phyloP scores from a whole-genome alignment of 495 filamentous ascomycete species.

The Lophium mytilinum region DNA sequence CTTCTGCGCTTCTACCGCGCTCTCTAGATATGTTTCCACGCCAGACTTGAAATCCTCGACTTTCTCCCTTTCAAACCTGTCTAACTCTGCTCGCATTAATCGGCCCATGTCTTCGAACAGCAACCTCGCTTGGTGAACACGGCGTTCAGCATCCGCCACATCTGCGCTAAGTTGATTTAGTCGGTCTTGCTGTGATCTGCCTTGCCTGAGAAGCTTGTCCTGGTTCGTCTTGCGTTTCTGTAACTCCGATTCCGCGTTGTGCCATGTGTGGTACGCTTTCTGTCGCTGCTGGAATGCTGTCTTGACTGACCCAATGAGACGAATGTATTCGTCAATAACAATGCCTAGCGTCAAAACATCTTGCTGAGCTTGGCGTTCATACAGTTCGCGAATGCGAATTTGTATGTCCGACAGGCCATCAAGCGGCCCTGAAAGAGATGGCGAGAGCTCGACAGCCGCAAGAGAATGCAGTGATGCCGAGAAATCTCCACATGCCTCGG shows the following conservation, averaged over 20 bases:
- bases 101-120: constrained; percentile 97
- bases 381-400: constrained; percentile 85
- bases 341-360: constrained; percentile 94
- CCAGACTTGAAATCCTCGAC: constrained; percentile 98
- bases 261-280: constrained; percentile 91
- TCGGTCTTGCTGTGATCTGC: constrained; percentile 89
- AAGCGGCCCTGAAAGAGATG: constrained; percentile 78
- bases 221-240: constrained; percentile 76
- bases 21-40: constrained; percentile 94
- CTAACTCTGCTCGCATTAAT: constrained; percentile 81
- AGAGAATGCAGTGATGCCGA: constrained; percentile 84
- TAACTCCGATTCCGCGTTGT: constrained; percentile 77
- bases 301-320: constrained; percentile 87
- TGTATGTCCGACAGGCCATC: constrained; percentile 89
- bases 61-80: constrained; percentile 93
- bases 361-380: constrained; percentile 94
- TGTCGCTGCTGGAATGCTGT: constrained; percentile 85
- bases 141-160: constrained; percentile 84
- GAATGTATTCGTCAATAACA: constrained; percentile 96
- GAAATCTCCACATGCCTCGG: constrained; percentile 89
- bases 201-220: constrained; percentile 87
- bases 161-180: constrained; percentile 86
- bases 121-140: constrained; percentile 81
- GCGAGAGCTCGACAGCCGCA: constrained; percentile 78
- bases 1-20: constrained; percentile 95